Evolutionary conservation across 139 green algal genomes (phyloP).

Genomic region (Closterium sp.): DNA sequence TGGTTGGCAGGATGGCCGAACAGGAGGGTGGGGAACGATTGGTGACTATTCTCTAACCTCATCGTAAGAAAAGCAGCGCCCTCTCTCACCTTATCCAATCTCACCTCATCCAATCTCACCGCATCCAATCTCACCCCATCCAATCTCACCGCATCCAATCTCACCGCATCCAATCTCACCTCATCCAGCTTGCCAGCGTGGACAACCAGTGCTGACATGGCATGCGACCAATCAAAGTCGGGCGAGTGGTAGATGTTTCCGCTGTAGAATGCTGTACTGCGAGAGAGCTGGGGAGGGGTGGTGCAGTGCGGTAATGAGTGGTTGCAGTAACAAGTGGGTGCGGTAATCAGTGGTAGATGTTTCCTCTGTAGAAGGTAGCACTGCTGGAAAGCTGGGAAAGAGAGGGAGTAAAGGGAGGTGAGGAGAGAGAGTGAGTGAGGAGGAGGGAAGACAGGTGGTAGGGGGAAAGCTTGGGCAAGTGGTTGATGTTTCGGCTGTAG

Average conservation of each 20-base stretch:
- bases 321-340: no score
- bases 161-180: background rate
- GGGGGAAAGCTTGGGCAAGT: background rate
- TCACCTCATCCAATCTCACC: no score
- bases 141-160: no score
- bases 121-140: no score
- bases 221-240: conserved; percentile 1
- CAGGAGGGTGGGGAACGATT: no score
- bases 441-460: no score
- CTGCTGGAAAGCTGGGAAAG: background rate
- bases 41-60: no score
- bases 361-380: background rate
- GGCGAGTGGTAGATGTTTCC: conserved; percentile 8
- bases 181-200: conserved; percentile 31
- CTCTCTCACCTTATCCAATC: no score
- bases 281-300: background rate
- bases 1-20: no score
- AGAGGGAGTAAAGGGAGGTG: background rate
- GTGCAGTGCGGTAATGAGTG: no score
- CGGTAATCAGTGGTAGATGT: background rate
- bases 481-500: background rate
- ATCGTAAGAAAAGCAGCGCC: no score
- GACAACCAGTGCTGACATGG: conserved; percentile 17
- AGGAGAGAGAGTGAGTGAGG: no score
- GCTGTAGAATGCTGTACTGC: background rate